A percentile compares a stretch with the other conserved stretches of the same genome.
Evolutionary conservation across 495 filamentous ascomycete species (phyloP).

Genomic region (Aspergillus saccharolyticus): DNA sequence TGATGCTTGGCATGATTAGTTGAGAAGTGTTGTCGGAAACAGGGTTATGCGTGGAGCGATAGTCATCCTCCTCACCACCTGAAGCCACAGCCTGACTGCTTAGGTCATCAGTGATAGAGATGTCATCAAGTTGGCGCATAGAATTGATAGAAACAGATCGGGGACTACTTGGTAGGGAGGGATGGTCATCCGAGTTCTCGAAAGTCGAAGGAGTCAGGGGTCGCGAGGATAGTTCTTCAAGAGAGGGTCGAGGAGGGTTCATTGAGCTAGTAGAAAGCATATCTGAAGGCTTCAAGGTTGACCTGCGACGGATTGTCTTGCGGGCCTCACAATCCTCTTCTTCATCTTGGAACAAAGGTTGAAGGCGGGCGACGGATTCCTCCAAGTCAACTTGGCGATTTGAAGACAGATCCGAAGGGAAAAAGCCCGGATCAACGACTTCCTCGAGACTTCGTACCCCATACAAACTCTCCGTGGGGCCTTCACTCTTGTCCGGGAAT

Average conservation of each 20-base stretch:
- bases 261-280: conserved; percentile 13
- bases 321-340: conserved; percentile 28
- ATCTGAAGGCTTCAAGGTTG: conserved; percentile 33
- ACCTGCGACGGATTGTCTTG: conserved; percentile 19
- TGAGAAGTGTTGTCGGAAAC: conserved; percentile 61
- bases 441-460: conserved; percentile 63
- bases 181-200: conserved; percentile 36
- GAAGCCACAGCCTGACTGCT: conserved; percentile 46
- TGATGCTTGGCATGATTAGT: conserved; percentile 95
- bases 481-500: conserved; percentile 20
- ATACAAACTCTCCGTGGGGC: conserved; percentile 44
- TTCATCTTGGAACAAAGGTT: conserved; percentile 23
- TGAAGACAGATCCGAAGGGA: conserved; percentile 11
- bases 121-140: conserved; percentile 44
- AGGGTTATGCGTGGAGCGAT: conserved; percentile 20
- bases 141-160: conserved; percentile 48
- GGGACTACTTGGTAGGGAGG: conserved; percentile 49
- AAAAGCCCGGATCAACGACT: conserved; percentile 29
- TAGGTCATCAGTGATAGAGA: conserved; percentile 48
- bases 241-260: conserved; percentile 22
- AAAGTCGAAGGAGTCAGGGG: conserved; percentile 45
- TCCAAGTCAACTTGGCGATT: conserved; percentile 7
- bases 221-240: conserved; percentile 30
- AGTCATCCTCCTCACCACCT: conserved; percentile 42
- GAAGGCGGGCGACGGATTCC: neutral